These are phyloP conservation scores for Exutisphaerella laricina DNA, from an alignment of 2,329 filamentous ascomycete genomes.

Conservation along the genomic window DNA sequence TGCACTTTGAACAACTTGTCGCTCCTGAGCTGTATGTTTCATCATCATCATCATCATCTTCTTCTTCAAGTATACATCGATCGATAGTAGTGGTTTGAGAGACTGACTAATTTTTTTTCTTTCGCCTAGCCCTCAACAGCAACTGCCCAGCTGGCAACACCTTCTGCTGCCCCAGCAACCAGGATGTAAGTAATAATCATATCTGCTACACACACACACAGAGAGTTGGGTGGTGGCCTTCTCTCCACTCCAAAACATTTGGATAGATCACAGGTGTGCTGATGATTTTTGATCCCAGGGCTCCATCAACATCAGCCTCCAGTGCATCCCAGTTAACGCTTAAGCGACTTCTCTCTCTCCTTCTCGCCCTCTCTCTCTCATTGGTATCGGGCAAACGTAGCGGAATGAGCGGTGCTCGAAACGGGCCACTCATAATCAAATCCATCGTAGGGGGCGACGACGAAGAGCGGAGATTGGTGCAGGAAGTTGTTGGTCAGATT, in stretches of 20 bases:
- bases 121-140: background rate
- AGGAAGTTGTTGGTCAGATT: too few species aligned
- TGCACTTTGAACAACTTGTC: slow-evolving; percentile 2
- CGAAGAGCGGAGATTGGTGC: too few species aligned
- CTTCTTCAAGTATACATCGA: too few species aligned
- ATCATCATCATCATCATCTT: too few species aligned
- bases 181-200: background rate
- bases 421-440: too few species aligned
- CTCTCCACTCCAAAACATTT: background rate
- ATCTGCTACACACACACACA: background rate
- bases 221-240: background rate
- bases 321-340: background rate
- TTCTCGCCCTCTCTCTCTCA: too few species aligned
- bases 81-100: background rate
- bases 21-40: background rate
- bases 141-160: slow-evolving; percentile 9
- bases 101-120: background rate
- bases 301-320: slow-evolving; percentile 2
- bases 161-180: slow-evolving; percentile 10
- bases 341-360: too few species aligned
- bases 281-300: too few species aligned
- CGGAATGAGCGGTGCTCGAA: too few species aligned
- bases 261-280: too few species aligned
- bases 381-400: too few species aligned
- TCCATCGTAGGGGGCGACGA: too few species aligned